These are phyloP conservation scores for Crotalaria pallida DNA, from an alignment of 306 rosid species.

Conservation along the genomic window DNA sequence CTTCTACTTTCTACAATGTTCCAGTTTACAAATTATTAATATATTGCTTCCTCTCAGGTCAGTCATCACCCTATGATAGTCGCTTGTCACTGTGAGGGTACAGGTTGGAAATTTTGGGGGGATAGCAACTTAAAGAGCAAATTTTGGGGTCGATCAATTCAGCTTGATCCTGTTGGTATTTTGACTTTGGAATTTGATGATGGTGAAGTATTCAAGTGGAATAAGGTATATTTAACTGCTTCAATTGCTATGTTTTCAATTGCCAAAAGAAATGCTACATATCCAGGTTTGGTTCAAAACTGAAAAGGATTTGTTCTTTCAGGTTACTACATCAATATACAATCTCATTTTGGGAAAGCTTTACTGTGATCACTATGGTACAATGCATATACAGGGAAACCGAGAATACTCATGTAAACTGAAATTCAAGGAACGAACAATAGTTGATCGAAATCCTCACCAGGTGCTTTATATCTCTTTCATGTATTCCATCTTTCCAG, in stretches of 20 bases:
- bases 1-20: not conserved
- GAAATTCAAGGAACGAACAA: slow-evolving; percentile 93
- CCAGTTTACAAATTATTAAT: not conserved
- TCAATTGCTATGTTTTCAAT: not conserved
- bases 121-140: slow-evolving; percentile 96
- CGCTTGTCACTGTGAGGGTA: slow-evolving; percentile 94
- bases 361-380: slow-evolving; percentile 92
- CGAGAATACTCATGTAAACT: slow-evolving; percentile 69
- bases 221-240: slow-evolving; percentile 57
- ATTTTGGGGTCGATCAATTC: slow-evolving; percentile 98
- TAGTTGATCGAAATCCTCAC: slow-evolving; percentile 92
- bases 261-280: not conserved
- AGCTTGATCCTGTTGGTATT: slow-evolving; percentile 88
- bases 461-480: slow-evolving; percentile 52
- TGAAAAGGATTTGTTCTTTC: slow-evolving; percentile 27
- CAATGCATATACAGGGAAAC: slow-evolving; percentile 84
- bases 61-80: slow-evolving; percentile 94
- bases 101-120: slow-evolving; percentile 93
- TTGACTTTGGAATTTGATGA: slow-evolving; percentile 90
- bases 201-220: slow-evolving; percentile 92
- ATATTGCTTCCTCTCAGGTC: slow-evolving; percentile 55
- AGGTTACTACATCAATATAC: slow-evolving; percentile 96
- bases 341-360: slow-evolving; percentile 92
- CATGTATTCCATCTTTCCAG: not conserved
- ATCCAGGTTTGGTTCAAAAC: slow-evolving; percentile 9